Conservation (phyloP, 257 asterid species). For the Fraxinus excelsior region DNA sequence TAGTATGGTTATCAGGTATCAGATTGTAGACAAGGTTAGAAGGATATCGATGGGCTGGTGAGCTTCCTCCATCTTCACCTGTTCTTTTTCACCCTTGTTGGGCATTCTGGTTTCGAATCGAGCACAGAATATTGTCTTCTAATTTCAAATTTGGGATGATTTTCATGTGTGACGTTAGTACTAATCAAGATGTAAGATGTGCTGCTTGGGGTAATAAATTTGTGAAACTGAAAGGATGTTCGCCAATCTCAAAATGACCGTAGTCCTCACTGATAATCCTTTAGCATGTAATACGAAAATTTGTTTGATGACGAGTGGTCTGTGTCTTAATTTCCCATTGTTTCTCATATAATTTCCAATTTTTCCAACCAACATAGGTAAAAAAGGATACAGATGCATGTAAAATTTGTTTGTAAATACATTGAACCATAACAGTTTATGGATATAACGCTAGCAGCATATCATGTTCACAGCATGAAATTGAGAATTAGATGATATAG, state of each 20-base stretch:
- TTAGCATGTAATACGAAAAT: not conserved
- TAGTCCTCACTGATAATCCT: too few species aligned
- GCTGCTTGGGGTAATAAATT: not conserved
- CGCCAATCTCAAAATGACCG: not conserved
- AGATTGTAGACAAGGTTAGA: slow-evolving; percentile 69
- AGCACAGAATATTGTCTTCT: not conserved
- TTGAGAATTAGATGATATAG: too few species aligned
- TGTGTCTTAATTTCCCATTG: not conserved
- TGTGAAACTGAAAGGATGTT: not conserved
- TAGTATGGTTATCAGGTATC: slow-evolving; percentile 45
- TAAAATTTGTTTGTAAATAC: too few species aligned
- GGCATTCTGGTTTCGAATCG: too few species aligned
- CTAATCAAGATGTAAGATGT: not conserved
- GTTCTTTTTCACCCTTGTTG: too few species aligned
- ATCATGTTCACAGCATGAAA: too few species aligned
- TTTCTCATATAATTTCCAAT: not conserved
- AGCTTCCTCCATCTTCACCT: slow-evolving; percentile 27
- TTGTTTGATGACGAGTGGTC: not conserved
- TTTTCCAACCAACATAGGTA: not conserved
- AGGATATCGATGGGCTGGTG: slow-evolving; percentile 86
- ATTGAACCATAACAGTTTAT: too few species aligned
- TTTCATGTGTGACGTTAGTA: not conserved
- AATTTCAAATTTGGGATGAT: not conserved
- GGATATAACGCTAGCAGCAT: too few species aligned
- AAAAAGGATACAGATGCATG: not conserved